phyloP scores from a whole-genome alignment of 225 moss, liverwort and hornwort species.

The Bryum argenteum region DNA sequence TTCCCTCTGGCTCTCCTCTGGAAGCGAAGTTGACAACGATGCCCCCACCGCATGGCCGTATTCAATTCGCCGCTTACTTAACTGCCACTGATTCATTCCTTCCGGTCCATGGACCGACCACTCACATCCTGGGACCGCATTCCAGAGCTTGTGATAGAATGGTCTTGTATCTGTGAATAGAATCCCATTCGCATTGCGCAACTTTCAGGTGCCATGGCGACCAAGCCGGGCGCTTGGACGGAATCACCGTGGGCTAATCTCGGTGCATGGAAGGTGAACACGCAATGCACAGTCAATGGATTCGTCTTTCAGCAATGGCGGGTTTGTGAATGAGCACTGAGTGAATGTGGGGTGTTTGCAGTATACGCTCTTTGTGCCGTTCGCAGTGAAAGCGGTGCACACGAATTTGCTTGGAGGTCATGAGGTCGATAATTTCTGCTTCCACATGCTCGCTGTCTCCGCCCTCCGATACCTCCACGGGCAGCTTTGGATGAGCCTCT shows the following conservation, averaged over 20 bases:
- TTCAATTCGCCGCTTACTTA: too few relatives aligned
- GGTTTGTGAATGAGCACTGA: not conserved
- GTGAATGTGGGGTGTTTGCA: constrained; percentile 31
- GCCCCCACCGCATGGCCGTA: too few relatives aligned
- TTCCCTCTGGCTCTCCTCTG: too few relatives aligned
- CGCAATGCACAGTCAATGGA: not conserved
- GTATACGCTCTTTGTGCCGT: constrained; percentile 79
- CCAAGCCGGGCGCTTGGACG: constrained; percentile 50
- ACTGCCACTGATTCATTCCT: too few relatives aligned
- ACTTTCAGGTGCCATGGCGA: constrained; percentile 51
- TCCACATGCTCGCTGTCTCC: constrained; percentile 68
- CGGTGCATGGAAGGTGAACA: constrained; percentile 56
- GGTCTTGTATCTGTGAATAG: too few relatives aligned
- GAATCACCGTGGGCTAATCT: constrained; percentile 53
- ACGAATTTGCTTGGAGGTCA: constrained; percentile 62
- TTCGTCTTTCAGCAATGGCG: not conserved
- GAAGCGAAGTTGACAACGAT: too few relatives aligned
- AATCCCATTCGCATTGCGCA: too few relatives aligned
- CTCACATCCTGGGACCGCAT: too few relatives aligned
- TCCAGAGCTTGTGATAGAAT: too few relatives aligned
- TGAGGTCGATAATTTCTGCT: constrained; percentile 86
- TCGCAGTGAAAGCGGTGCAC: constrained; percentile 64
- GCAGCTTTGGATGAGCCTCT: constrained; percentile 73
- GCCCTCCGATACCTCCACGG: constrained; percentile 54
- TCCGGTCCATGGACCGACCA: too few relatives aligned